A percentile compares a stretch with the other conserved stretches of the same genome.
Conservation (phyloP, 495 filamentous ascomycete genomes). For the Aspergillus mulundensis region DNA sequence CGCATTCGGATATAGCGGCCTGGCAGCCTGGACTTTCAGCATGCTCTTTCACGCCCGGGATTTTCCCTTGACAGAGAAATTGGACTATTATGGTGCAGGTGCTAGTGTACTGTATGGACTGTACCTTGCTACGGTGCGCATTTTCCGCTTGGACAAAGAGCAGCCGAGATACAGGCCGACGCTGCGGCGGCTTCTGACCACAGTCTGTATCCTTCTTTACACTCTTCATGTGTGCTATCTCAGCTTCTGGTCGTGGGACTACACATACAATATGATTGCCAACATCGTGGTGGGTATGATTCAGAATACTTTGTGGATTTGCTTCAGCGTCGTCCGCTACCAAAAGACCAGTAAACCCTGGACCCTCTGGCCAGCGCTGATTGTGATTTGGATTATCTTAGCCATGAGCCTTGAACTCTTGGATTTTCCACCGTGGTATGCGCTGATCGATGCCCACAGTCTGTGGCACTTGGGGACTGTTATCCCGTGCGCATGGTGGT, state of each 20-base stretch:
- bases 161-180: conserved; percentile 50
- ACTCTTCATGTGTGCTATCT: conserved; percentile 77
- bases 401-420: conserved; percentile 94
- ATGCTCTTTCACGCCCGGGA: conserved; percentile 89
- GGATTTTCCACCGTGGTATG: conserved; percentile 84
- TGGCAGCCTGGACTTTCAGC: conserved; percentile 81
- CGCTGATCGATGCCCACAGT: conserved; percentile 87
- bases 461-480: conserved; percentile 96
- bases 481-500: conserved; percentile 85
- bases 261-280: conserved; percentile 95
- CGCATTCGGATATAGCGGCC: conserved; percentile 72
- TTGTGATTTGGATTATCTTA: conserved; percentile 85
- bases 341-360: conserved; percentile 61
- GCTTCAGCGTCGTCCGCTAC: conserved; percentile 75
- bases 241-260: conserved; percentile 83
- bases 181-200: conserved; percentile 68
- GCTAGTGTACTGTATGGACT: conserved; percentile 87
- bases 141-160: conserved; percentile 74
- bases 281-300: conserved; percentile 80
- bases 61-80: conserved; percentile 78
- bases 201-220: conserved; percentile 67
- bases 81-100: conserved; percentile 95
- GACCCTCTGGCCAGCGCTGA: conserved; percentile 88
- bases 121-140: conserved; percentile 74
- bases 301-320: conserved; percentile 81